phyloP scores from a whole-genome alignment of 257 asterid genomes.

The Solanum microdontum region DNA sequence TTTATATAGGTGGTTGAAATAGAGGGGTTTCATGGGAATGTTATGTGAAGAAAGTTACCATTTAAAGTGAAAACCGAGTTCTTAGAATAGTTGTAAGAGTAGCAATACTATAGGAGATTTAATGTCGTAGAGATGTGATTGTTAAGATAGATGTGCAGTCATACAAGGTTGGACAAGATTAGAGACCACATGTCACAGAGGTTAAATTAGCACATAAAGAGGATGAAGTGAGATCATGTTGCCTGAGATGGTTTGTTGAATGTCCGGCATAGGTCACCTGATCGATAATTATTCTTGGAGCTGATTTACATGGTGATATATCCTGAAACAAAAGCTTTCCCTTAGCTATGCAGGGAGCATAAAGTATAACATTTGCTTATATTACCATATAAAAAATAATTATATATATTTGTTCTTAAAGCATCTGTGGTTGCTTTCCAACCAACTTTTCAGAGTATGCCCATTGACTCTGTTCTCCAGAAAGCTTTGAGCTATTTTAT shows the following conservation, averaged over 20 bases:
- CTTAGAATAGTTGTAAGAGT: background rate
- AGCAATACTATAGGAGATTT: background rate
- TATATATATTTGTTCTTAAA: background rate
- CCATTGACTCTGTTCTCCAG: background rate
- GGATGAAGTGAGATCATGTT: background rate
- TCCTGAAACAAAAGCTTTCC: background rate
- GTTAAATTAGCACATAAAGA: background rate
- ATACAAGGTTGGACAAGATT: background rate
- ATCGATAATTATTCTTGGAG: background rate
- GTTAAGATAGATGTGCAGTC: background rate
- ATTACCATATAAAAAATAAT: background rate
- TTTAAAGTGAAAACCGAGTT: background rate
- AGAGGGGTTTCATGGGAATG: background rate
- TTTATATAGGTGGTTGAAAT: background rate
- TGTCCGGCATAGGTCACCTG: background rate
- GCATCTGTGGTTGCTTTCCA: background rate
- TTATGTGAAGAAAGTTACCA: background rate
- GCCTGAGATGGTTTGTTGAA: background rate
- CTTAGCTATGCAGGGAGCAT: background rate
- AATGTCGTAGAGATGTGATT: background rate
- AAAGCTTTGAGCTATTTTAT: background rate
- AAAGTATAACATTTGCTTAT: background rate
- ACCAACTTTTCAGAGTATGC: background rate
- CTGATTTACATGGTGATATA: background rate
- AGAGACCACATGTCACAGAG: background rate